Evolutionary conservation across 768 basidiomycete species (phyloP), one percentile per base, ranked within the genome.

Genomic region (Phaffia tasmanica): DNA sequence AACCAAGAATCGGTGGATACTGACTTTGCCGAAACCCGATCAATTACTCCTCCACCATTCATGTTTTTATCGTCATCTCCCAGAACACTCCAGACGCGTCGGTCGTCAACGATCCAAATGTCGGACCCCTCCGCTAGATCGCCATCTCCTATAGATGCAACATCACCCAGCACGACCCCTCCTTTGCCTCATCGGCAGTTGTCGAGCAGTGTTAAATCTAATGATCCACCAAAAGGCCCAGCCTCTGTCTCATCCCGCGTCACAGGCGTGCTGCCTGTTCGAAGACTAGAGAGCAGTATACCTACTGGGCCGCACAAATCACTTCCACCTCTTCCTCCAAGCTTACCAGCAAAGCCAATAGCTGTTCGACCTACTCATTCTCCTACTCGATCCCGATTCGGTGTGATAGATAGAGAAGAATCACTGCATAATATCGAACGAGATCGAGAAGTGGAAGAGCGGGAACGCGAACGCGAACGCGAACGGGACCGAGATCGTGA

Each of bases 401-500:
- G 19, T 23, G 18, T 23, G 18, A 29, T 27, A 11, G 42, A 42
- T 8, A 32, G 59, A 21, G 59, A 61, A 16, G 59, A 61, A 46
- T 42, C 59, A 27, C 59, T 49, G 23, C 59, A 61, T 25, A 32
- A 48, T n/a, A n/a, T n/a, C 19, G 59, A 59, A 7, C 29, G 56
- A 30, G 58, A 61, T n/a, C 59, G 59, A 16, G 59, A 61, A 27
- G 25, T 42, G n/a, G 59, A 61, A 21, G 59, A 61, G 15, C 29
- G 56, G 5, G 58, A 61, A 25, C 59, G 59, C 19, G 59, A 61
- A n/a, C 29, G 56, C 7, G 58, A 61, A 25, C 59, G 59, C 19
- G 59, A 61, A 49, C 59, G 59, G n/a, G 59, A 61, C 7, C 59
- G 59, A 11, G 59, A 61, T 15, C 15, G 59, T 19, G 59, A 61